Evolutionary conservation across 176 grass and related monocot genomes (phyloP), one percentile per base, ranked within the genome.

Genomic region (Triticum dicoccoides): DNA sequence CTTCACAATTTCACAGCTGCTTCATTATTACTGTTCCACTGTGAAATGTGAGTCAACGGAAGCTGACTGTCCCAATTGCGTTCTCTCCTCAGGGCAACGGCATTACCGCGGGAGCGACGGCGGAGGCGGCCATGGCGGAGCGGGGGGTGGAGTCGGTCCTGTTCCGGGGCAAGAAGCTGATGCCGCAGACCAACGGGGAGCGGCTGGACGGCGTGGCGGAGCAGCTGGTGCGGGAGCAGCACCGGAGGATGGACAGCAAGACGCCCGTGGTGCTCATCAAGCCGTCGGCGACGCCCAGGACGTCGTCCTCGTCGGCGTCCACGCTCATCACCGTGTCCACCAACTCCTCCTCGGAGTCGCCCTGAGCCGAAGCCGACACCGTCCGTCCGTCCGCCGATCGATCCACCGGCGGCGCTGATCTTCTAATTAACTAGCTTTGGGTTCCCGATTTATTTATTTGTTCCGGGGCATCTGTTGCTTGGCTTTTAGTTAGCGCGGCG

Each of bases 121-220:
- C 85, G 77, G 91, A 90, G 69, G 87, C 84, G 35, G 77, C 88
- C 34, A 76, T 98, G 75, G 29, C 82, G 65, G 95, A 95, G 84
- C 78, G 89, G 11, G 44, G 89, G 3, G 89, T 98, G 37, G 93
- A 95, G 69, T 91, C 95, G 0, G 89, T 95, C 20, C 70, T 95
- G 42, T 98, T 98, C 89, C 37, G 84, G 0, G 93, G 92, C 6
- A 88, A 87, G 85, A 98, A 82, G 67, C 51, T 95, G 32, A 91
- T 94, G 91, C 75, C 85, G 67, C 65, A 92, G 80, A 98, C 87
- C 29, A 98, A 98, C 62, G 87, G 85, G 34, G 93, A 98, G 89
- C 80, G 87, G 5, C 87, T 98, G 2, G 89, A 98, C 69, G 82
- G 71, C 73, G 82, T 86, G 17, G 91, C 89, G 4, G 89, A 77